Evolutionary conservation across 257 asterid genomes (phyloP).

Genomic region (Lavandula angustifolia): DNA sequence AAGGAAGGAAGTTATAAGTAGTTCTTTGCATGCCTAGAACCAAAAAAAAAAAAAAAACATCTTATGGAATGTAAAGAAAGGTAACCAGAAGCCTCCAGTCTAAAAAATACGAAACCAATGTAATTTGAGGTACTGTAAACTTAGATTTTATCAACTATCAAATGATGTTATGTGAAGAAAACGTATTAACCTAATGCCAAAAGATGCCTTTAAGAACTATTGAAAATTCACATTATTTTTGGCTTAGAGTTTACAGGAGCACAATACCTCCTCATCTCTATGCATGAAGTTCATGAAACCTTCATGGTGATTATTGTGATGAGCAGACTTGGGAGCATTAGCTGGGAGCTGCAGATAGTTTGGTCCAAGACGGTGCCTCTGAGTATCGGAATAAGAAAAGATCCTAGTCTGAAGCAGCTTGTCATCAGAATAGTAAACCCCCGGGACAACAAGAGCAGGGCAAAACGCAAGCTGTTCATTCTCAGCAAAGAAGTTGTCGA

Average conservation of each 20-base stretch:
- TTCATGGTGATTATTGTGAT: constrained; percentile 66
- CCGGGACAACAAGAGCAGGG: constrained; percentile 58
- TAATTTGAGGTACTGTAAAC: too few relatives aligned
- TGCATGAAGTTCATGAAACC: constrained; percentile 70
- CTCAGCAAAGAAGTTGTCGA: constrained; percentile 73
- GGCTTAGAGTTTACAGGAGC: background rate
- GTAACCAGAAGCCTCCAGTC: too few relatives aligned
- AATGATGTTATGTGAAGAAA: too few relatives aligned
- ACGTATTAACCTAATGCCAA: too few relatives aligned
- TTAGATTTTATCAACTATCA: too few relatives aligned
- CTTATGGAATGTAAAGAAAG: background rate
- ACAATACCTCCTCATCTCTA: constrained; percentile 61
- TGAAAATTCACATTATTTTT: background rate
- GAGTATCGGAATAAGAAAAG: constrained; percentile 60
- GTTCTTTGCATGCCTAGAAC: too few relatives aligned
- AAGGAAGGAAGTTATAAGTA: too few relatives aligned
- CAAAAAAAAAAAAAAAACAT: background rate
- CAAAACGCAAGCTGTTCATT: constrained; percentile 64
- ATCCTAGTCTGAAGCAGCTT: constrained; percentile 64
- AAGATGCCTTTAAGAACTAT: too few relatives aligned
- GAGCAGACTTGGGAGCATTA: constrained; percentile 61
- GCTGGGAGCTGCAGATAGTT: constrained; percentile 64
- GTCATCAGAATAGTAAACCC: constrained; percentile 59
- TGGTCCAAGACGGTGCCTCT: constrained; percentile 76
- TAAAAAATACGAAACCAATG: too few relatives aligned